These are phyloP conservation scores for Lithohypha guttulata DNA, from an alignment of 2,329 filamentous ascomycete species.

Conservation along the genomic window DNA sequence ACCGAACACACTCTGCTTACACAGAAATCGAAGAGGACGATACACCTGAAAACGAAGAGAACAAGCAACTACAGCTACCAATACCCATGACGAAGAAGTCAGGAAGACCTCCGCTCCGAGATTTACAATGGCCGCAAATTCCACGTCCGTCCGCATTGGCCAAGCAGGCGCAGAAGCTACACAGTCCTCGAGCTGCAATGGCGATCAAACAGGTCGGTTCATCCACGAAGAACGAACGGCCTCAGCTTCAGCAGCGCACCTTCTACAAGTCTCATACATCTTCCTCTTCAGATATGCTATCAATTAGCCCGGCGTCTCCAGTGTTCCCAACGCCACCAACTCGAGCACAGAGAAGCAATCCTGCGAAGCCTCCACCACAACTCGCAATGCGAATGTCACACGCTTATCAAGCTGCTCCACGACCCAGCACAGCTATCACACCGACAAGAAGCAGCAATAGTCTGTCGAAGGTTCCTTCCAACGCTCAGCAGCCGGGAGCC, in stretches of 20 bases:
- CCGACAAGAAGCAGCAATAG: constrained; percentile 1
- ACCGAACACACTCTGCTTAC: constrained; percentile 1
- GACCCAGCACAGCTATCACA: constrained; percentile 1
- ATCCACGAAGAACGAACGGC: background rate
- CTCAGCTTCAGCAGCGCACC: background rate
- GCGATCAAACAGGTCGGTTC: background rate
- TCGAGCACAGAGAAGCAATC: background rate
- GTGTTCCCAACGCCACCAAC: constrained; percentile 1
- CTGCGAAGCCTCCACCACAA: background rate
- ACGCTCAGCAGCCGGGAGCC: background rate
- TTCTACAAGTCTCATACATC: background rate
- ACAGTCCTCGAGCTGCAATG: constrained; percentile 4
- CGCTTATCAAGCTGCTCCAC: constrained; percentile 3
- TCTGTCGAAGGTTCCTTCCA: background rate
- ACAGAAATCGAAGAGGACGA: constrained; percentile 8
- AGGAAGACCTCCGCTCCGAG: constrained; percentile 2
- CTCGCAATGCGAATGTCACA: constrained; percentile 1
- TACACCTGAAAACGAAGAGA: constrained; percentile 6
- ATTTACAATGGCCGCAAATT: constrained; percentile 8
- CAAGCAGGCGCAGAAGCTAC: constrained; percentile 2
- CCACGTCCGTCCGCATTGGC: constrained; percentile 2
- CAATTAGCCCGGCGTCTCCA: background rate
- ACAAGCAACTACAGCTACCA: constrained; percentile 2
- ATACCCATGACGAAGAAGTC: background rate
- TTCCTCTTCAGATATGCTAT: background rate